Base-by-base conservation (phyloP, 192 early-diverging fungal species). In the Coemansia guatemalensis region DNA sequence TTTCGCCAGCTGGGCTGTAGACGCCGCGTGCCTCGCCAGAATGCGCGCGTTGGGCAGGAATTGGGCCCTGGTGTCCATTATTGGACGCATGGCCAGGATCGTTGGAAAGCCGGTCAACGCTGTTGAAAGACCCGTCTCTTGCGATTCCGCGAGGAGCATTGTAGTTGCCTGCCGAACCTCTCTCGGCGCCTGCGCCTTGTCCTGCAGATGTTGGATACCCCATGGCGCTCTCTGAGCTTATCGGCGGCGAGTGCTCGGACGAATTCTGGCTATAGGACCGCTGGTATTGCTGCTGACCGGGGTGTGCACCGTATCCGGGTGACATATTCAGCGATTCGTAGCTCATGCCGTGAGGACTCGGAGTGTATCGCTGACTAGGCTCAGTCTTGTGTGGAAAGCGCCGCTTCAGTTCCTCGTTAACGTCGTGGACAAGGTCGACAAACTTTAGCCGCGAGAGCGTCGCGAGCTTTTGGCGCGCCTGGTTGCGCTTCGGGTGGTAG, bases 381-480 rank as follows among this genome's bases (percentile, higher is more conserved):
- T 65, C 69, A n/a, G 69, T 56, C 55, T 81, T 73, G 48, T 81
- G 73, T n/a, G 78, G 73, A 53, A 75, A 81, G 32, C 78, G 65
- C 32, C 78, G 48, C 56, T 67, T 81, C 50, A 91, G 72, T 75
- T 91, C 90, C 61, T 83, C 83, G 69, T 87, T 92, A 12, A 97
- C 92, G 75, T 97, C 96, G 66, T 87, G 88, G 9, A 91, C 93
- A 47, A 99, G 84, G 65, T 97, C 95, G 56, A 93, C 90, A 83
- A 97, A 99, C 57, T 94, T 88, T 68, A 82, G 65, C 56, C 71
- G 83, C 11, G 93, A 90, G 11, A 99, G 84, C 5, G 95, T 95
- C n/a, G 95, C 91, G 8, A 99, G 85, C 74, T 99, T 99, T 68
- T 93, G 93, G 23, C 97, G 87, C 4, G 95, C 95, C 71, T 96